Conservation (phyloP, 2,329 filamentous ascomycete species). For the Sporothrix luriei region DNA sequence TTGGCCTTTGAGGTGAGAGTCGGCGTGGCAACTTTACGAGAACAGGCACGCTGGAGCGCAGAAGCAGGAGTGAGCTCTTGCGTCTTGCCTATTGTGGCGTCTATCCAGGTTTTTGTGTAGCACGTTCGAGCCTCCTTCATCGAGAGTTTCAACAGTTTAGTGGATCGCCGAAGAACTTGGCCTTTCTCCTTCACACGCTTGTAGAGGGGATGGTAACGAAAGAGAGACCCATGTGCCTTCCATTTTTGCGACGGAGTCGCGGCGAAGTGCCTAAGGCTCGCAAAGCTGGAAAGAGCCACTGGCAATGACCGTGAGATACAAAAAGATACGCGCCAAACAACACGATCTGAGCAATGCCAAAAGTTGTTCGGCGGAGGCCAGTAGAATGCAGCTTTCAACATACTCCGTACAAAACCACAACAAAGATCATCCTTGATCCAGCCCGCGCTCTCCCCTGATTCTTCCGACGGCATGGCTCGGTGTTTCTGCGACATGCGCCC, state of each 20-base stretch:
- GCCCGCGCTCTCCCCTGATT: constrained; percentile 6
- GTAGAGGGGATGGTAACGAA: neutral
- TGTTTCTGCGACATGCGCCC: neutral
- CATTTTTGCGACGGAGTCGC: neutral
- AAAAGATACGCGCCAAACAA: neutral
- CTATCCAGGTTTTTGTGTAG: neutral
- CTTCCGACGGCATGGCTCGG: constrained; percentile 27
- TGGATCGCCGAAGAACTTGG: neutral
- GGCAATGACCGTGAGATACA: neutral
- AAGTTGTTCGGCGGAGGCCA: too few relatives aligned
- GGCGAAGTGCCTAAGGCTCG: neutral
- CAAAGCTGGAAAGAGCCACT: neutral
- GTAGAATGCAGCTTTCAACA: neutral
- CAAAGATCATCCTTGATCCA: constrained; percentile 14
- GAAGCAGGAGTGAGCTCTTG: neutral
- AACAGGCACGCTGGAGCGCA: constrained; percentile 2
- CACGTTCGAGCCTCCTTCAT: constrained; percentile 19
- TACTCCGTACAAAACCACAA: constrained; percentile 5
- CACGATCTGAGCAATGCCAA: neutral
- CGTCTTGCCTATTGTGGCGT: neutral
- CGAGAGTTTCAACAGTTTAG: neutral
- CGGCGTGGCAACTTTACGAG: constrained; percentile 10
- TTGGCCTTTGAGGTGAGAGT: neutral
- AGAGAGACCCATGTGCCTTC: constrained; percentile 10
- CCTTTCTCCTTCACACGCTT: neutral